Conservation (phyloP, 1,284 basidiomycete genomes). For the Tilletia indica region DNA sequence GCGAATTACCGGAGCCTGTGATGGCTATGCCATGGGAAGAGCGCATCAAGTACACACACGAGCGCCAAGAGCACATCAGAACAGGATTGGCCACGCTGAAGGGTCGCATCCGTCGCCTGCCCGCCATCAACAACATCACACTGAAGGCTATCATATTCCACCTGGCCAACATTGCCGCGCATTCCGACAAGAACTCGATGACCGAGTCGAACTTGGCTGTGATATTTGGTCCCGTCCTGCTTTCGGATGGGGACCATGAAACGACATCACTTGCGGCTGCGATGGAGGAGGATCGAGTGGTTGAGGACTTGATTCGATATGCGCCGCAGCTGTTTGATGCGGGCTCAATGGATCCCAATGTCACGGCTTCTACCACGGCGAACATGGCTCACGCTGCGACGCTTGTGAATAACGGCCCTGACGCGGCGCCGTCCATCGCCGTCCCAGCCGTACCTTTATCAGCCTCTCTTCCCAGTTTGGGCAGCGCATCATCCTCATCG, state of each 20-base stretch:
- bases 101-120: constrained; percentile 55
- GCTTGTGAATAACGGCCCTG: not conserved
- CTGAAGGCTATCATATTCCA: constrained; percentile 85
- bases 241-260: constrained; percentile 46
- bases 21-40: constrained; percentile 81
- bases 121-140: constrained; percentile 82
- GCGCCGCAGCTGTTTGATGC: constrained; percentile 23
- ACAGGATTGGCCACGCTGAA: constrained; percentile 50
- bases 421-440: not conserved
- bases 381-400: constrained; percentile 18
- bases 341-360: constrained; percentile 31
- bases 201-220: constrained; percentile 65
- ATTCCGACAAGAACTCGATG: constrained; percentile 85
- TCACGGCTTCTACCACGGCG: constrained; percentile 21
- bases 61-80: constrained; percentile 65
- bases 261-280: constrained; percentile 46
- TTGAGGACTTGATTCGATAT: constrained; percentile 46
- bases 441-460: not conserved
- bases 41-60: constrained; percentile 61
- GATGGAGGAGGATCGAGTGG: constrained; percentile 51
- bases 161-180: constrained; percentile 71
- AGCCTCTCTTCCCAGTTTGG: not conserved
- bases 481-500: constrained; percentile 23
- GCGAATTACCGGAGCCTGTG: constrained; percentile 81
- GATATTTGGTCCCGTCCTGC: constrained; percentile 52